phyloP scores from a whole-genome alignment of 352 stramenopile species.

The Albugo candida region DNA sequence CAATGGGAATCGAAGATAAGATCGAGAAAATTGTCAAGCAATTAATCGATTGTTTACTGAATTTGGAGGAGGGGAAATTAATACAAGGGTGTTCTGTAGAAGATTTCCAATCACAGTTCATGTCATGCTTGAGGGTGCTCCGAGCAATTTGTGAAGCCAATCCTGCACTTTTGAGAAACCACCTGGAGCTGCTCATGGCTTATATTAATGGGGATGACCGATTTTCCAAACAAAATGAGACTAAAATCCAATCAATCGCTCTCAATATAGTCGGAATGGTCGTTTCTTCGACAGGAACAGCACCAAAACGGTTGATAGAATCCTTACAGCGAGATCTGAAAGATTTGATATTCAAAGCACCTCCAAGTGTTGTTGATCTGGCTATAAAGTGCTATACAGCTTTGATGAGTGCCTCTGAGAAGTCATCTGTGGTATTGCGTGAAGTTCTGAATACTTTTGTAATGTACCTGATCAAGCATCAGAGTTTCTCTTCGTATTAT shows the following conservation, averaged over 20 bases:
- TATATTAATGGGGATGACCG: conserved; percentile 47
- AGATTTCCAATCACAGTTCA: conserved; percentile 35
- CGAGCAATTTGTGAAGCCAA: conserved; percentile 51
- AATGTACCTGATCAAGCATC: conserved; percentile 30
- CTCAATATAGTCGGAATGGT: conserved; percentile 42
- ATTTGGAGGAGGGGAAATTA: conserved; percentile 43
- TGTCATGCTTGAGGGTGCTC: conserved; percentile 60
- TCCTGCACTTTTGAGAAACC: conserved; percentile 26
- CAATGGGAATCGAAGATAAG: no score
- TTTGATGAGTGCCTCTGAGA: conserved; percentile 23
- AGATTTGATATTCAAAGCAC: conserved; percentile 27
- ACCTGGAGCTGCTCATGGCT: conserved; percentile 51
- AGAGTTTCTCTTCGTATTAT: conserved; percentile 13
- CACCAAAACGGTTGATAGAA: conserved; percentile 19
- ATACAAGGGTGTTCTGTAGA: conserved; percentile 32
- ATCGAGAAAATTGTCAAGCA: conserved; percentile 29
- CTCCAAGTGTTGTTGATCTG: conserved; percentile 66
- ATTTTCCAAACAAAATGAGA: conserved; percentile 25
- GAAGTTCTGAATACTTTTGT: conserved; percentile 52
- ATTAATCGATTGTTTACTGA: conserved; percentile 40
- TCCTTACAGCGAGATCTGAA: conserved; percentile 45
- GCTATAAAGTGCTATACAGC: conserved; percentile 56
- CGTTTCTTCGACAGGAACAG: conserved; percentile 26
- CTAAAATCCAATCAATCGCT: conserved; percentile 35
- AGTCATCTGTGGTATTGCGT: conserved; percentile 22